Percentiles rank a stretch among this genome's conserved stretches.
Evolutionary conservation across 805 yeast species (phyloP).

Genomic region (Cyberlindnera maritima): DNA sequence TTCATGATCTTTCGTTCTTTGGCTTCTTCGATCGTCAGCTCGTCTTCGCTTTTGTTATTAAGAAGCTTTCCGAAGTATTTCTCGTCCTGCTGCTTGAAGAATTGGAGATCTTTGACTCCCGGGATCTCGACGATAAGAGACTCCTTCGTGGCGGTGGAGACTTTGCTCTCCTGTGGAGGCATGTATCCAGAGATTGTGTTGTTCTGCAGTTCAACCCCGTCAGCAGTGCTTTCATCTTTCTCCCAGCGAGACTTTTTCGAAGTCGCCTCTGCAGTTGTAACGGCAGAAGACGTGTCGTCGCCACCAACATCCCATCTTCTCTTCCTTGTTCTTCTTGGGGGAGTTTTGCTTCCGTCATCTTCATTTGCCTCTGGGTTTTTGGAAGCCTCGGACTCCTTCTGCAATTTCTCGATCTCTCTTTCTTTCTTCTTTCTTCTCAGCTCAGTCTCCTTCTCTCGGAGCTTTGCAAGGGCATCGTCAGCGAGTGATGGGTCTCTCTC

Average conservation of each 20-base stretch:
- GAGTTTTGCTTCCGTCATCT: conserved; percentile 26
- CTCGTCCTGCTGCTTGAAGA: conserved; percentile 68
- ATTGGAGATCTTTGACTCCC: conserved; percentile 62
- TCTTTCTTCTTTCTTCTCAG: conserved; percentile 22
- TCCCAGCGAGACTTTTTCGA: conserved; percentile 20
- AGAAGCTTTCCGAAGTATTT: conserved; percentile 66
- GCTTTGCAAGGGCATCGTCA: conserved; percentile 42
- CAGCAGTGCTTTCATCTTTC: background rate
- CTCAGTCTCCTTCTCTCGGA: conserved; percentile 40
- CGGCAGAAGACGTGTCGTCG: background rate
- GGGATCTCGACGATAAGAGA: conserved; percentile 54
- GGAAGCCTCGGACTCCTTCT: background rate
- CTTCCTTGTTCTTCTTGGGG: conserved; percentile 26
- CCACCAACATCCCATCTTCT: conserved; percentile 26
- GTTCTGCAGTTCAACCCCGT: background rate
- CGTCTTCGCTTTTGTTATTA: conserved; percentile 30
- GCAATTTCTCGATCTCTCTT: background rate
- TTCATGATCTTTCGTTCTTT: conserved; percentile 61
- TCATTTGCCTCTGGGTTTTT: background rate
- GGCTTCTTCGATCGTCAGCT: conserved; percentile 48
- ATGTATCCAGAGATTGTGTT: conserved; percentile 35
- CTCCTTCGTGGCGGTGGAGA: conserved; percentile 31
- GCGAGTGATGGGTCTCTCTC: conserved; percentile 31
- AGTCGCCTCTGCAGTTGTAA: background rate
- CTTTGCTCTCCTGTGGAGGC: conserved; percentile 49